Conservation (phyloP, 2,329 filamentous ascomycete species). For the Xylariales sp. region DNA sequence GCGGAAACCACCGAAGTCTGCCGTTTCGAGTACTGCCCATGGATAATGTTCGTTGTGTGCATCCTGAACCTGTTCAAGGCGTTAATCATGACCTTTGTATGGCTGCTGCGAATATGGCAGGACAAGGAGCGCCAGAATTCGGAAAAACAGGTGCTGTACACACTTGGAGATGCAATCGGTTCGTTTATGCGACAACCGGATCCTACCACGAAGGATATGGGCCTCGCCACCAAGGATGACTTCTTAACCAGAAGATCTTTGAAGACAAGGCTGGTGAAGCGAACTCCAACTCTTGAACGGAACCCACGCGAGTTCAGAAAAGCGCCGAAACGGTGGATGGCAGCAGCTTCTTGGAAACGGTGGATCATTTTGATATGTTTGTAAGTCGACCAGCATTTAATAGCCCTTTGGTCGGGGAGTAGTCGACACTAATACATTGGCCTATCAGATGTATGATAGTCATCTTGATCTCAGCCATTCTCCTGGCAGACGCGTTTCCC, state of each 20-base stretch:
- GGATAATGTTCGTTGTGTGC: slow-evolving; percentile 14
- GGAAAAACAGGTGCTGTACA: slow-evolving; percentile 13
- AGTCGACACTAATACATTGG: too few relatives aligned
- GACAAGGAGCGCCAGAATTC: slow-evolving; percentile 1
- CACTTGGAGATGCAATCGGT: slow-evolving; percentile 21
- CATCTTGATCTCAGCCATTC: slow-evolving; percentile 7
- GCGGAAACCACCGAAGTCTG: slow-evolving; percentile 8
- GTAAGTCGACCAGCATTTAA: slow-evolving; percentile 1
- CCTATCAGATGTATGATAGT: too few relatives aligned
- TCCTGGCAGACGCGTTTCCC: slow-evolving; percentile 9
- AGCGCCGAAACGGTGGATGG: slow-evolving; percentile 8
- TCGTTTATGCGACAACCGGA: slow-evolving; percentile 21
- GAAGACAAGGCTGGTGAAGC: slow-evolving; percentile 6
- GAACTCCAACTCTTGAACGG: not conserved
- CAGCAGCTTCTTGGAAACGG: slow-evolving; percentile 6
- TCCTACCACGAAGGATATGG: slow-evolving; percentile 17
- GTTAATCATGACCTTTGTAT: slow-evolving; percentile 14
- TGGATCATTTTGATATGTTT: slow-evolving; percentile 11
- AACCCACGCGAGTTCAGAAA: slow-evolving; percentile 7
- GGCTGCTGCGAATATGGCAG: slow-evolving; percentile 10
- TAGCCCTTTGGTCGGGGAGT: too few relatives aligned
- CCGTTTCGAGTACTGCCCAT: slow-evolving; percentile 17
- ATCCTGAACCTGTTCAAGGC: slow-evolving; percentile 17
- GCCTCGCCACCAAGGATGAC: slow-evolving; percentile 16
- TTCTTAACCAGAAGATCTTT: slow-evolving; percentile 6